Percentiles rank a stretch among this genome's conserved stretches.
phyloP scores from a whole-genome alignment of 306 rosid genomes.

The Prunus fruticosa region DNA sequence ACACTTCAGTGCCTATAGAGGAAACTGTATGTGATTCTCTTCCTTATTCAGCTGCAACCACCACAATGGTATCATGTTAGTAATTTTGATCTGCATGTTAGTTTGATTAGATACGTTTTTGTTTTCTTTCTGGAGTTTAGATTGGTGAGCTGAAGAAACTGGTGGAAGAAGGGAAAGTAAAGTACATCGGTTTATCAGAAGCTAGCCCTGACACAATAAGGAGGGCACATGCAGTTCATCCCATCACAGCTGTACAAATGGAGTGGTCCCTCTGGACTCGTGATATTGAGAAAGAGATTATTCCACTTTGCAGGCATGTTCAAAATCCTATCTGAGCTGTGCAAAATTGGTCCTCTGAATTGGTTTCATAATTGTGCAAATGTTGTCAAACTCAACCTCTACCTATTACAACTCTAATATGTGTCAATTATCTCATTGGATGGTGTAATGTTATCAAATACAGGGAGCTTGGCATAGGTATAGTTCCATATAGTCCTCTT shows the following conservation, averaged over 20 bases:
- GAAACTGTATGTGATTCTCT: no score
- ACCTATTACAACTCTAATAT: no score
- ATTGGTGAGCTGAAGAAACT: slow-evolving; percentile 73
- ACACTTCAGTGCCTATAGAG: no score
- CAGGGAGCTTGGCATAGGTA: no score
- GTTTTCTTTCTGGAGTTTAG: slow-evolving; percentile 22
- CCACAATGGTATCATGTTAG: no score
- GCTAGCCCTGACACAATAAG: slow-evolving; percentile 73
- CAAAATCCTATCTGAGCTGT: background rate
- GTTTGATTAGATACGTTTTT: no score
- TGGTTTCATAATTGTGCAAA: no score
- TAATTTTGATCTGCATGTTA: no score
- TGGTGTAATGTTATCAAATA: no score
- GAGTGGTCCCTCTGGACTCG: slow-evolving; percentile 86
- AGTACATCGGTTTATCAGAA: slow-evolving; percentile 72
- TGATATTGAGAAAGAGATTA: slow-evolving; percentile 59
- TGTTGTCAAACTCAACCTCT: no score
- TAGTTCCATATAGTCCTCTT: slow-evolving; percentile 75
- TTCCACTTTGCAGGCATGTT: slow-evolving; percentile 67
- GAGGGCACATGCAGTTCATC: slow-evolving; percentile 85
- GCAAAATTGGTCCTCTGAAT: background rate
- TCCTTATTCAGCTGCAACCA: no score
- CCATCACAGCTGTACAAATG: slow-evolving; percentile 65
- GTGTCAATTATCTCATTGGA: no score
- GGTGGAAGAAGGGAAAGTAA: slow-evolving; percentile 78